A percentile compares a stretch with the other conserved stretches of the same genome.
These are phyloP conservation scores for Syzygium malaccense DNA, from an alignment of 441 rosid species.

Conservation along the genomic window DNA sequence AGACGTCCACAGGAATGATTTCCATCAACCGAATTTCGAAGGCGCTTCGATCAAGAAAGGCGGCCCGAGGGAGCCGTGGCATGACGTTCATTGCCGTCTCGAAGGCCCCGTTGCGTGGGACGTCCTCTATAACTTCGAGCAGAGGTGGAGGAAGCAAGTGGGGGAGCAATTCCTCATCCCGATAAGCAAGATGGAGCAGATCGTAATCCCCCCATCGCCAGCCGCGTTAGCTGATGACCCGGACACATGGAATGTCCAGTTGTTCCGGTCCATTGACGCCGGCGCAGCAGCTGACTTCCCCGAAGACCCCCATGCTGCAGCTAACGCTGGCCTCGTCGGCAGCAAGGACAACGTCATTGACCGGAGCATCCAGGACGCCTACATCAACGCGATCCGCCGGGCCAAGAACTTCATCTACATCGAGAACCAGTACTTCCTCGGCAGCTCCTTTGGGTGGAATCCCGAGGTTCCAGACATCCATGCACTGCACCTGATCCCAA, in stretches of 20 bases:
- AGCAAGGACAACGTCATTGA: conserved; percentile 38
- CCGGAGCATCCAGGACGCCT: conserved; percentile 59
- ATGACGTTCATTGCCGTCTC: conserved; percentile 52
- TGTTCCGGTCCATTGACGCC: conserved; percentile 56
- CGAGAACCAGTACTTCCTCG: conserved; percentile 60
- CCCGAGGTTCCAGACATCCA: conserved; percentile 23
- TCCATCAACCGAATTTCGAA: conserved; percentile 52
- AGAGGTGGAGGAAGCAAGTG: conserved; percentile 56
- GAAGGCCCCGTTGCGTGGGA: conserved; percentile 75
- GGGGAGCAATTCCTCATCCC: conserved; percentile 3
- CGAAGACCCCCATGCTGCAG: conserved; percentile 12
- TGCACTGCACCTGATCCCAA: conserved; percentile 52
- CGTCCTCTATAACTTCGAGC: conserved; percentile 51
- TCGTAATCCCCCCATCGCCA: background rate
- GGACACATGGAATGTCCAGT: conserved; percentile 52
- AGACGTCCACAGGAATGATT: conserved; percentile 30
- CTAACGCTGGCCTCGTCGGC: conserved; percentile 23
- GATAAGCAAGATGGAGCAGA: background rate
- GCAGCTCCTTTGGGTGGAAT: conserved; percentile 62
- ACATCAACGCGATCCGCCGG: conserved; percentile 47
- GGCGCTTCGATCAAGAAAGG: conserved; percentile 50
- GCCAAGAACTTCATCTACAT: conserved; percentile 56
- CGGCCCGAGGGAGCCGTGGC: conserved; percentile 75
- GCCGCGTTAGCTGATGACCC: background rate
- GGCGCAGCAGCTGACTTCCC: conserved; percentile 36